Evolutionary conservation across 2,329 filamentous ascomycete genomes (phyloP), one percentile per base, ranked within the genome.

Genomic region (Capronia coronata): DNA sequence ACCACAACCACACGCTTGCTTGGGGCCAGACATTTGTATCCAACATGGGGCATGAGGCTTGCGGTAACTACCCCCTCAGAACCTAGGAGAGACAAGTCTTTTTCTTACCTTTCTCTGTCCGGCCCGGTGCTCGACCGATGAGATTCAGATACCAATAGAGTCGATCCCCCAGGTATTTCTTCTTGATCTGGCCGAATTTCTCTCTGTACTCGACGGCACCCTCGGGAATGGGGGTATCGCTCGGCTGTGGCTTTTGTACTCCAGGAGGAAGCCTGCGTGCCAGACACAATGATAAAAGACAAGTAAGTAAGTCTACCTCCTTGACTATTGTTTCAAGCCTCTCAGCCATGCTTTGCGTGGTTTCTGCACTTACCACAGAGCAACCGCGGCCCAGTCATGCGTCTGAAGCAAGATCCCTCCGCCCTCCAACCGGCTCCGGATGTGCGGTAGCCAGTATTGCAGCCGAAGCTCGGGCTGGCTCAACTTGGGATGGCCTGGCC

Each of bases 61-160:
- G n/a, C n/a, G n/a, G n/a, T n/a, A n/a, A n/a, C n/a, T n/a, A n/a
- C n/a, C n/a, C n/a, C n/a, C n/a, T n/a, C n/a, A n/a, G n/a, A n/a
- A n/a, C n/a, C n/a, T n/a, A n/a, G n/a, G n/a, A n/a, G n/a, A n/a
- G n/a, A n/a, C n/a, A n/a, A n/a, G n/a, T n/a, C n/a, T 41, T 25
- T 16, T n/a, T 29, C 41, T 25, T 29, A 49, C 52, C 49, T 52
- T 50, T 56, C 11, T 56, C 50, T 13, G 18, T n/a, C 21, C 51
- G 23, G 10, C 38, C 21, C 6, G 53, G 51, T 16, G 43, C 8
- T 19, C 53, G 19, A n/a, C 39, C 53, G 16, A 56, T 51, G 5
- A 56, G 44, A 35, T 56, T 53, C 29, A 56, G 47, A 41, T 54
- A 50, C 53, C 53, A 56, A 27, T 54, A 30, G 21, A 25, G 19